Percentiles rank a stretch among this genome's conserved stretches.
phyloP scores from a whole-genome alignment of 345 rosid genomes.

The Mercurialis annua region DNA sequence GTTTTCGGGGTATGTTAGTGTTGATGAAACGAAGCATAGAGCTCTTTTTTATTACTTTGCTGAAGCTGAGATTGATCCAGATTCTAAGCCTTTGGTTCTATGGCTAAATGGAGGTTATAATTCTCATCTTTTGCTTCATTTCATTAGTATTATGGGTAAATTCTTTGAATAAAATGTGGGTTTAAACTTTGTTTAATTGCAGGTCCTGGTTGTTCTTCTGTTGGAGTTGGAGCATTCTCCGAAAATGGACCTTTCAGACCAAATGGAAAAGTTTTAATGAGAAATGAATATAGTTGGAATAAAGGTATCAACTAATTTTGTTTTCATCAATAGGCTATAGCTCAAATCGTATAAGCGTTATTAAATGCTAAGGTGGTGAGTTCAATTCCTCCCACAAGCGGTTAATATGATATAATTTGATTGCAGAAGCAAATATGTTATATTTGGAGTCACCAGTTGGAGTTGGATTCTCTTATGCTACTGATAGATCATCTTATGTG shows the following conservation, averaged over 20 bases:
- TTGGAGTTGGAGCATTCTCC: slow-evolving; percentile 95
- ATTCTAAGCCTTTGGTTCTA: slow-evolving; percentile 82
- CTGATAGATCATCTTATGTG: slow-evolving; percentile 57
- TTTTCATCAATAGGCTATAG: neutral
- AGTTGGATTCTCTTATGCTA: slow-evolving; percentile 90
- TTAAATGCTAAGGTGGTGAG: too few relatives aligned
- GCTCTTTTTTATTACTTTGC: slow-evolving; percentile 93
- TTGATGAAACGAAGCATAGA: slow-evolving; percentile 61
- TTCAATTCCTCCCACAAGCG: too few relatives aligned
- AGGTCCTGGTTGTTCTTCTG: slow-evolving; percentile 97
- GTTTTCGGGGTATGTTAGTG: slow-evolving; percentile 79
- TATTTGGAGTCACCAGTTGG: slow-evolving; percentile 93
- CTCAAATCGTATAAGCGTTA: neutral
- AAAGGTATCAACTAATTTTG: slow-evolving; percentile 40
- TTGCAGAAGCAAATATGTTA: slow-evolving; percentile 92
- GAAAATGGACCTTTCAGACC: slow-evolving; percentile 99
- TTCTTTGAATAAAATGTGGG: too few relatives aligned
- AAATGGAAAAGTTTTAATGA: slow-evolving; percentile 57
- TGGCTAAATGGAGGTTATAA: slow-evolving; percentile 92
- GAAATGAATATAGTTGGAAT: slow-evolving; percentile 90
- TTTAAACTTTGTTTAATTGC: slow-evolving; percentile 15
- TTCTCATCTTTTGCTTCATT: neutral
- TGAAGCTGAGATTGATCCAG: slow-evolving; percentile 77
- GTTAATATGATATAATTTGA: neutral
- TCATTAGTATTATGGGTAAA: too few relatives aligned